Conservation (phyloP, 2,329 filamentous ascomycete species). For the Hymenoscyphus repandus region DNA sequence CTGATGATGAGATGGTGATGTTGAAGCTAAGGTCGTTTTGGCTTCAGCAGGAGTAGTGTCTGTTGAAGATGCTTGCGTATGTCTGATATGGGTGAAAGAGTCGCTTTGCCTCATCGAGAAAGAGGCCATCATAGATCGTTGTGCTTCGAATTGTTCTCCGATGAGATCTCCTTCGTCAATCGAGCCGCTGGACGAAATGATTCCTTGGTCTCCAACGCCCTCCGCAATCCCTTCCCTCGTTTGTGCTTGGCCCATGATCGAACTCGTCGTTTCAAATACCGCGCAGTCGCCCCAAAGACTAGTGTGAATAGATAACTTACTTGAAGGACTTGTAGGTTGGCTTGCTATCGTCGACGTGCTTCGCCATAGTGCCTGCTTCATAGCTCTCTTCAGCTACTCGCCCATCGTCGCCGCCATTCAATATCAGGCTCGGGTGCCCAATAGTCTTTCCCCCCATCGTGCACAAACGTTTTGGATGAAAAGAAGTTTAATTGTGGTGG, state of each 20-base stretch:
- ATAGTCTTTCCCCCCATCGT: conserved; percentile 4
- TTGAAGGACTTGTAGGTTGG: conserved; percentile 35
- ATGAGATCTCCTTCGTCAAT: too few species aligned
- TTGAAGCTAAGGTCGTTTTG: too few species aligned
- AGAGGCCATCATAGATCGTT: too few species aligned
- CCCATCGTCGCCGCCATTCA: conserved; percentile 1
- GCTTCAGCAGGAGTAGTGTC: too few species aligned
- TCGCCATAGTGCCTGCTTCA: neutral
- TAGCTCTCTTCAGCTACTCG: neutral
- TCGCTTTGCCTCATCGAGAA: too few species aligned
- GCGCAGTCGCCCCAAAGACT: neutral
- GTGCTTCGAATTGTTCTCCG: too few species aligned
- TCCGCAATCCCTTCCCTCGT: neutral
- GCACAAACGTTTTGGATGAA: neutral
- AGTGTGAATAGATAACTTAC: conserved; percentile 21
- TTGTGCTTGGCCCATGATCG: neutral
- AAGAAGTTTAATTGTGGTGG: neutral
- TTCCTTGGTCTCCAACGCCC: too few species aligned
- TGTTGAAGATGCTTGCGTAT: too few species aligned
- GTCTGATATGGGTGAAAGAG: too few species aligned
- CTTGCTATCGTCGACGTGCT: conserved; percentile 20
- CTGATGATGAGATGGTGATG: too few species aligned
- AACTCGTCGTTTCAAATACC: neutral
- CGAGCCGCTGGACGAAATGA: too few species aligned
- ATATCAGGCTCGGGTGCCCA: conserved; percentile 9